Conservation (phyloP, 495 filamentous ascomycete genomes). For the Lasiosphaeriaceae sp. region DNA sequence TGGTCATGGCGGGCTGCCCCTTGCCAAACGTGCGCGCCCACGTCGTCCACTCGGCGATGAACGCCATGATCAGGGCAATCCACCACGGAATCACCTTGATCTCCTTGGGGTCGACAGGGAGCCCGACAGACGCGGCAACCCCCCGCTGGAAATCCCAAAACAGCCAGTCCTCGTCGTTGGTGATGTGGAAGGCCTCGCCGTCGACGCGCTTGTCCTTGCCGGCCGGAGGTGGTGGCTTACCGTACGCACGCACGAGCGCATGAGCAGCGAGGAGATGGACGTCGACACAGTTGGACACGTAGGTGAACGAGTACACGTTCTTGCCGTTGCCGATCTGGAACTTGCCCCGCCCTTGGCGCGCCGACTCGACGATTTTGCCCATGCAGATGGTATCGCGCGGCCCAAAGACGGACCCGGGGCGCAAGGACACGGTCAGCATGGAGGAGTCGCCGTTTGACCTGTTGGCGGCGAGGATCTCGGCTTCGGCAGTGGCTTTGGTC, state of each 20-base stretch:
- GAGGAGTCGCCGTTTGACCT: conserved; percentile 10
- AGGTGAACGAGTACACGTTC: conserved; percentile 61
- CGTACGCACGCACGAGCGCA: conserved; percentile 47
- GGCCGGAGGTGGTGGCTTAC: conserved; percentile 9
- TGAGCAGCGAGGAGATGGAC: conserved; percentile 60
- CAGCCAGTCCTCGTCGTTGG: conserved; percentile 58
- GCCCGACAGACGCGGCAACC: conserved; percentile 32
- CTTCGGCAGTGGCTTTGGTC: conserved; percentile 32
- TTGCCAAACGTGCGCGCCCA: conserved; percentile 35
- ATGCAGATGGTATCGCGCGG: conserved; percentile 19
- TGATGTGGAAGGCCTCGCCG: conserved; percentile 60
- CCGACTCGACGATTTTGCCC: conserved; percentile 17
- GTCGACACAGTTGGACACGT: conserved; percentile 58
- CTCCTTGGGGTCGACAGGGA: conserved; percentile 14
- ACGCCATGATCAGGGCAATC: conserved; percentile 48
- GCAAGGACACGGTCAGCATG: conserved; percentile 23
- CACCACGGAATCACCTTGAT: conserved; percentile 41
- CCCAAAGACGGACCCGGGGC: conserved; percentile 24
- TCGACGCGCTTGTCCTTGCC: conserved; percentile 44
- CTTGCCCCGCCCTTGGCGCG: conserved; percentile 12
- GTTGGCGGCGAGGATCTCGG: conserved; percentile 26
- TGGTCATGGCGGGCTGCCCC: conserved; percentile 6
- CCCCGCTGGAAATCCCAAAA: conserved; percentile 58
- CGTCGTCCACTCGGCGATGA: conserved; percentile 46
- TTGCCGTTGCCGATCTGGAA: conserved; percentile 44